A percentile compares a stretch with the other conserved stretches of the same genome.
Conservation (phyloP, 2,329 filamentous ascomycete species). For the Colletotrichum eremochloae region DNA sequence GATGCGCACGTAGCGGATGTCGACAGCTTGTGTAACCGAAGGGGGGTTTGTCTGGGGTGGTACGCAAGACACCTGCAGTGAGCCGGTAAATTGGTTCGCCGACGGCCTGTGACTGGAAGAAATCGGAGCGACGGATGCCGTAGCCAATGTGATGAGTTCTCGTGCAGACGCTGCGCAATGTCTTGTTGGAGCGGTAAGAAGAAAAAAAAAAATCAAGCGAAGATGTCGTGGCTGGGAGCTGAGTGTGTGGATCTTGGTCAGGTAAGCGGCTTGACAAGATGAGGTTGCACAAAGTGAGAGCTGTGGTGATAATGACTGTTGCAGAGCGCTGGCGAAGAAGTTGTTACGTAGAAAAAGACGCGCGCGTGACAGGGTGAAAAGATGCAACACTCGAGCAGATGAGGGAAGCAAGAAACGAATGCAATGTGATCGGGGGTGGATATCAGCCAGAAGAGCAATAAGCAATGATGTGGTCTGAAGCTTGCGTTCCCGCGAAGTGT, state of each 20-base stretch:
- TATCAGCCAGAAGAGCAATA: conserved; percentile 35
- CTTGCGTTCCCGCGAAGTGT: conserved; percentile 40
- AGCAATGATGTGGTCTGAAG: conserved; percentile 40
- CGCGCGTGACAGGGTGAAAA: conserved; percentile 13
- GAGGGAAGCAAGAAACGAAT: conserved; percentile 28
- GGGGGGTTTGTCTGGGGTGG: conserved; percentile 23
- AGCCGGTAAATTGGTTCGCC: conserved; percentile 7
- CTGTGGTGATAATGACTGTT: conserved; percentile 1
- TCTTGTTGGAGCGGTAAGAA: not conserved
- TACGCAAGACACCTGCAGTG: conserved; percentile 30
- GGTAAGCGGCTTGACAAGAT: not conserved
- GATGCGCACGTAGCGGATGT: conserved; percentile 20
- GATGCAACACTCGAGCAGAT: conserved; percentile 19
- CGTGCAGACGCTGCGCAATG: not conserved
- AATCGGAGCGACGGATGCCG: not conserved
- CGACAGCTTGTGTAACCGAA: conserved; percentile 19
- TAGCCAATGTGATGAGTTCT: not conserved
- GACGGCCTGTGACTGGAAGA: conserved; percentile 7
- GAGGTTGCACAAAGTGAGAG: not conserved
- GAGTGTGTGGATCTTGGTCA: not conserved
- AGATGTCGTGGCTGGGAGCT: not conserved
- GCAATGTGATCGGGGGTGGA: conserved; percentile 27
- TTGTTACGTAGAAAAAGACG: conserved; percentile 2
- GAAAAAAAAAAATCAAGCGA: not conserved
- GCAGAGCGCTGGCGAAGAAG: not conserved